A percentile compares a stretch with the other conserved stretches of the same genome.
Conservation (phyloP, 1,284 basidiomycete genomes). For the Cryptococcus neoformans region DNA sequence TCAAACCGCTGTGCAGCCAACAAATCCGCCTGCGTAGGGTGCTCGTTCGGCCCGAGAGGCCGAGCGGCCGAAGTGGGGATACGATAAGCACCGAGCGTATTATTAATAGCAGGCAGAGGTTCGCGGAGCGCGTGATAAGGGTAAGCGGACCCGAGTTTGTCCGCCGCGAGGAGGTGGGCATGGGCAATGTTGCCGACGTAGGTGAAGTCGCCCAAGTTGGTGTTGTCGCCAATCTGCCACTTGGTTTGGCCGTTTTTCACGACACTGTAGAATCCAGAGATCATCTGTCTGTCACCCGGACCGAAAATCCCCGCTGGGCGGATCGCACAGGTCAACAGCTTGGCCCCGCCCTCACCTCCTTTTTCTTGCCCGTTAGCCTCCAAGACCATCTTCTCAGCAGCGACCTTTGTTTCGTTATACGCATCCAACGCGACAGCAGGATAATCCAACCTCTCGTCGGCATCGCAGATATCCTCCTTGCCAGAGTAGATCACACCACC, state of each 20-base stretch:
- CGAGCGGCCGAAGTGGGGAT: constrained; percentile 74
- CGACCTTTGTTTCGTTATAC: constrained; percentile 96
- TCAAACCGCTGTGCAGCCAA: constrained; percentile 58
- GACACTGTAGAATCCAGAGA: constrained; percentile 75
- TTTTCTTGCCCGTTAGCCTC: constrained; percentile 79
- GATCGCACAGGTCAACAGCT: constrained; percentile 79
- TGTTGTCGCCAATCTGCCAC: constrained; percentile 92
- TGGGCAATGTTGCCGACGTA: constrained; percentile 95
- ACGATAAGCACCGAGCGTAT: constrained; percentile 60
- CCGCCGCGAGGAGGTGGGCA: constrained; percentile 91
- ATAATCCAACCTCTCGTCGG: constrained; percentile 82
- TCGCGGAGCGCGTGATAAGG: constrained; percentile 54
- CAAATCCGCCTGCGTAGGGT: constrained; percentile 56
- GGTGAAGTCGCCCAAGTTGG: constrained; percentile 95
- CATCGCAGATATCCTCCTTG: constrained; percentile 67
- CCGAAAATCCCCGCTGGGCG: constrained; percentile 98
- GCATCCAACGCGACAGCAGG: constrained; percentile 78
- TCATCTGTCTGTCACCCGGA: constrained; percentile 86
- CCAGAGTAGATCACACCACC: constrained; percentile 93
- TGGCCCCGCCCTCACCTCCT: not conserved
- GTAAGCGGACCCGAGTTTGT: constrained; percentile 53
- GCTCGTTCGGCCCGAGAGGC: constrained; percentile 73
- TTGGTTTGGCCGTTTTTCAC: constrained; percentile 80
- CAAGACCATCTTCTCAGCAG: constrained; percentile 80
- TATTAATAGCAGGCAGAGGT: constrained; percentile 62